A percentile compares a stretch with the other conserved stretches of the same genome.
phyloP scores from a whole-genome alignment of 2,329 filamentous ascomycete species.

The Monosporascus sp. region DNA sequence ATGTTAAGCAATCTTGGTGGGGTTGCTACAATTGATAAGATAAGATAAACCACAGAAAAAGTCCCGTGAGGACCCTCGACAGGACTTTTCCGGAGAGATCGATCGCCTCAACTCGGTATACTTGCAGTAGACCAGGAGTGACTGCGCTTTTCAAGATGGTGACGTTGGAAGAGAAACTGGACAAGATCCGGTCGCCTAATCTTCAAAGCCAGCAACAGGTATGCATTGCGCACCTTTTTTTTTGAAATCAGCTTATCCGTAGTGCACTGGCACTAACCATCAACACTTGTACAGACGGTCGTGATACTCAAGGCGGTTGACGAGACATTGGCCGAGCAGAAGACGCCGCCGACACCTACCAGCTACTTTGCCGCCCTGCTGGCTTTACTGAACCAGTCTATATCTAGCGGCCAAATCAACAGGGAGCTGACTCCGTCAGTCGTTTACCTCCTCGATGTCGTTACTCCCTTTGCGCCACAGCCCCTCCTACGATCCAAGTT shows the following conservation, averaged over 20 bases:
- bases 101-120: not conserved
- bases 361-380: conserved; percentile 95
- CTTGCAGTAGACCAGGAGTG: not conserved
- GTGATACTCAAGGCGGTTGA: conserved; percentile 89
- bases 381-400: conserved; percentile 75
- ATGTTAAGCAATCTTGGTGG: not conserved
- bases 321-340: conserved; percentile 84
- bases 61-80: not conserved
- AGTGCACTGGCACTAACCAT: conserved; percentile 9
- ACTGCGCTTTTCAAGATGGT: conserved; percentile 37
- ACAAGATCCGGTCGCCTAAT: conserved; percentile 95
- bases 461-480: conserved; percentile 78
- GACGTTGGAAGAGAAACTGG: conserved; percentile 79
- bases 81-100: not conserved
- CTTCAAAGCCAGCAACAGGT: conserved; percentile 94
- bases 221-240: conserved; percentile 21
- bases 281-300: conserved; percentile 53
- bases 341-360: conserved; percentile 76
- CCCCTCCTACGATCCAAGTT: conserved; percentile 92
- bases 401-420: conserved; percentile 64
- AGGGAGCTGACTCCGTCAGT: conserved; percentile 80
- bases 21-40: not conserved
- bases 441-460: conserved; percentile 90
- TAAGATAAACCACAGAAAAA: conserved; percentile 2
- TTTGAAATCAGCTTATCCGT: not conserved